phyloP scores from a whole-genome alignment of 75 land plant genomes.

The Selaginella moellendorffii region DNA sequence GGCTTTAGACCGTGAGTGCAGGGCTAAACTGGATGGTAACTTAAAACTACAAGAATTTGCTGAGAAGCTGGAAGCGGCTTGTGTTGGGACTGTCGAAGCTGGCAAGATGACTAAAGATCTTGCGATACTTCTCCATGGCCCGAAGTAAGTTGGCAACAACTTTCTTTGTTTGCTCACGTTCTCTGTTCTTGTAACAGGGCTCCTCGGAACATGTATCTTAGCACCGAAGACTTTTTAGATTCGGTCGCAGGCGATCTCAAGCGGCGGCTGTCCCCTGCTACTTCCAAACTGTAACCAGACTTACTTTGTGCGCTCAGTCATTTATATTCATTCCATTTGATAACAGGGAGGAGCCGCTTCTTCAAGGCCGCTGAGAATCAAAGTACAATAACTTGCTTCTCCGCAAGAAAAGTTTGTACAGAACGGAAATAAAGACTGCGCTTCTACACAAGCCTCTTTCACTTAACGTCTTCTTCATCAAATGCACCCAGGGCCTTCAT shows the following conservation, averaged over 20 bases:
- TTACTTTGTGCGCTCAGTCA: background rate
- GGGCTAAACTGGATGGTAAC: conserved; percentile 50
- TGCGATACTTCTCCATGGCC: conserved; percentile 56
- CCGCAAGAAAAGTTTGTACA: background rate
- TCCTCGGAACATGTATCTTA: conserved; percentile 33
- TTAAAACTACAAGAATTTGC: conserved; percentile 36
- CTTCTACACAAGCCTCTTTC: too few relatives aligned
- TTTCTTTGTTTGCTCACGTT: background rate
- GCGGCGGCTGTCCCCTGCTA: background rate
- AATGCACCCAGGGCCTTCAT: conserved; percentile 99
- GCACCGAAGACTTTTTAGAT: conserved; percentile 61
- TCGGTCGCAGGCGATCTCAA: conserved; percentile 33
- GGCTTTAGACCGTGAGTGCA: too few relatives aligned
- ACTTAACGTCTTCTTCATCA: conserved; percentile 26
- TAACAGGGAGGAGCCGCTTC: background rate
- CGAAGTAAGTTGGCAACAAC: conserved; percentile 29
- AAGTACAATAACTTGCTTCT: background rate
- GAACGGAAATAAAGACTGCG: background rate
- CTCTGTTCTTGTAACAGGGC: conserved; percentile 9
- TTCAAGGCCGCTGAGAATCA: too few relatives aligned
- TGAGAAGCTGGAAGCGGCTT: conserved; percentile 48
- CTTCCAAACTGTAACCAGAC: background rate
- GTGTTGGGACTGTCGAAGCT: conserved; percentile 63
- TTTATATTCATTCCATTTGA: background rate
- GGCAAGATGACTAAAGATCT: conserved; percentile 94